Conservation (phyloP, 805 yeast genomes). For the Candida hispaniensis region DNA sequence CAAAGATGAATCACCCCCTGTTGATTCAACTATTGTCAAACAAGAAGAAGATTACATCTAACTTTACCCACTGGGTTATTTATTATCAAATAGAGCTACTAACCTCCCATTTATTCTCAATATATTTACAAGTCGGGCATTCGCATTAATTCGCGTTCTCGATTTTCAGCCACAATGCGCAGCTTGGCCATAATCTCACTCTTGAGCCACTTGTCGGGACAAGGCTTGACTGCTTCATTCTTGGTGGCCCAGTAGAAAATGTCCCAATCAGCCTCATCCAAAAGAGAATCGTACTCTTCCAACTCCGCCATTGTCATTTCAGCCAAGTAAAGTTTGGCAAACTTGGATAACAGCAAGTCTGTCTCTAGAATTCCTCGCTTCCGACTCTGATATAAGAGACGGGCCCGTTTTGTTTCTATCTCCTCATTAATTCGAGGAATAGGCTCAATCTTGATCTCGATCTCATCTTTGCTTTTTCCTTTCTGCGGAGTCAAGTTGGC, state of each 20-base stretch:
- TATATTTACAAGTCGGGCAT: conserved; percentile 65
- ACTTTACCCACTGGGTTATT: too few relatives aligned
- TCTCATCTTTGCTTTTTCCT: conserved; percentile 21
- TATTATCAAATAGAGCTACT: too few relatives aligned
- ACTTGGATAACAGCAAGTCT: conserved; percentile 72
- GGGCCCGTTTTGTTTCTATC: conserved; percentile 66
- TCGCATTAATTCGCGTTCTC: conserved; percentile 59
- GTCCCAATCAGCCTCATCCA: conserved; percentile 98
- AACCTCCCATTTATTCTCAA: too few relatives aligned
- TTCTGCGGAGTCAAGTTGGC: conserved; percentile 12
- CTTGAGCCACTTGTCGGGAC: conserved; percentile 78
- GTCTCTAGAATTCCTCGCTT: conserved; percentile 94
- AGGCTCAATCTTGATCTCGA: conserved; percentile 64
- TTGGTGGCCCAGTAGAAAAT: conserved; percentile 95
- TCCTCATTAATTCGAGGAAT: conserved; percentile 65
- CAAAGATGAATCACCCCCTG: conserved; percentile 11
- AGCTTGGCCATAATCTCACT: conserved; percentile 51
- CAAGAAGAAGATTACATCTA: conserved; percentile 15
- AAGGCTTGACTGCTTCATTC: conserved; percentile 62
- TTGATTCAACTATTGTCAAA: conserved; percentile 2
- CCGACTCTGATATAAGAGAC: conserved; percentile 81
- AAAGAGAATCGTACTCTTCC: conserved; percentile 68
- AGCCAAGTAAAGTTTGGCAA: conserved; percentile 65
- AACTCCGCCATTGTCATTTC: conserved; percentile 52
- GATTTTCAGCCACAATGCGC: conserved; percentile 65